Percentiles rank a stretch among this genome's conserved stretches.
Evolutionary conservation across 2,329 filamentous ascomycete species (phyloP).

Genomic region (Xylaria sp.): DNA sequence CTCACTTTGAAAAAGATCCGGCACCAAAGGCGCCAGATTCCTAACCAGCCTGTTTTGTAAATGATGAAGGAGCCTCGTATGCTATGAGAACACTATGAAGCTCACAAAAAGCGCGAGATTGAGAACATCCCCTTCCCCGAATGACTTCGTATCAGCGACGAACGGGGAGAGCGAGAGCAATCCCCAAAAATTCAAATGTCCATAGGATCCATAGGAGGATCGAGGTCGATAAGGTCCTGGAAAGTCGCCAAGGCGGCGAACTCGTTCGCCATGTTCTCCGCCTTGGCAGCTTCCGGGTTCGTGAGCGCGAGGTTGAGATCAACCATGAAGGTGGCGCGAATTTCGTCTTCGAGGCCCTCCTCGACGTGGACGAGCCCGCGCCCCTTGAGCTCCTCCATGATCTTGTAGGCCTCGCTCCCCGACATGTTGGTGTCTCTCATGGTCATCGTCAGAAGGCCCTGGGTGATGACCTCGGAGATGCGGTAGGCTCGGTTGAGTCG

Average conservation of each 20-base stretch:
- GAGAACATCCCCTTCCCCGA: neutral
- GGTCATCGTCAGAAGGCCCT: slow-evolving; percentile 53
- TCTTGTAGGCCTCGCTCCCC: slow-evolving; percentile 45
- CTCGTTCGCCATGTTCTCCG: slow-evolving; percentile 50
- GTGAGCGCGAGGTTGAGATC: slow-evolving; percentile 53
- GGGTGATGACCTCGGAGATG: slow-evolving; percentile 51
- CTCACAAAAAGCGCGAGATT: no score
- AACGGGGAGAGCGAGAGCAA: no score
- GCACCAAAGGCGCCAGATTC: no score
- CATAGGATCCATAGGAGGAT: neutral
- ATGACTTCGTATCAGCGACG: no score
- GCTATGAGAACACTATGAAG: no score
- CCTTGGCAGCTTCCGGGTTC: slow-evolving; percentile 50
- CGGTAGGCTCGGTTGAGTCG: slow-evolving; percentile 51
- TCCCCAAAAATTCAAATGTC: neutral
- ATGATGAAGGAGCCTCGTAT: no score
- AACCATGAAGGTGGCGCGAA: slow-evolving; percentile 53
- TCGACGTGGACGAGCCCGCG: slow-evolving; percentile 37
- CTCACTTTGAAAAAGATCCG: no score
- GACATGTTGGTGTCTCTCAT: slow-evolving; percentile 51
- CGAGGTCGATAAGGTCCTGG: slow-evolving; percentile 46
- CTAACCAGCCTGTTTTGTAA: no score
- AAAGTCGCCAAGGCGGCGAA: slow-evolving; percentile 53
- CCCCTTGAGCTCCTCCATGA: slow-evolving; percentile 49
- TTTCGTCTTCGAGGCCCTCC: slow-evolving; percentile 42